phyloP scores from a whole-genome alignment of 768 basidiomycete genomes.

The Leccinum barrowsii region DNA sequence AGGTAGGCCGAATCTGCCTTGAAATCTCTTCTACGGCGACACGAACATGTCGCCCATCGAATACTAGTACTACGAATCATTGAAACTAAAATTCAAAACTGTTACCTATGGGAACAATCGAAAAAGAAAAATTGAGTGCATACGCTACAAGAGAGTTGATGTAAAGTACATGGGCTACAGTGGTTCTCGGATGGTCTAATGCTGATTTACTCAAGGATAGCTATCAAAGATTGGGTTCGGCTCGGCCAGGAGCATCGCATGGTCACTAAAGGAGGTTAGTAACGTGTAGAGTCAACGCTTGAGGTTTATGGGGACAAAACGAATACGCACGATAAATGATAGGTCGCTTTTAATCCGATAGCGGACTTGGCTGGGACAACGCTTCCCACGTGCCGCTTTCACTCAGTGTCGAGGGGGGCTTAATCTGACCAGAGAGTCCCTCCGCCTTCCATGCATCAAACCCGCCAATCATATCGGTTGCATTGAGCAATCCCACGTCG shows the following conservation, averaged over 20 bases:
- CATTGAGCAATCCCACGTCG: constrained; percentile 66
- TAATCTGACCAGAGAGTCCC: constrained; percentile 54
- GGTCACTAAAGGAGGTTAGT: neutral
- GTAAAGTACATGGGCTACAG: neutral
- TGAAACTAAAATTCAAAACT: neutral
- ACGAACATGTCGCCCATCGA: too few species aligned
- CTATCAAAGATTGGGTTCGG: neutral
- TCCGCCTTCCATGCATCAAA: constrained; percentile 68
- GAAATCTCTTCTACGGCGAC: neutral
- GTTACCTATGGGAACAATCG: neutral
- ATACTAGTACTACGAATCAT: too few species aligned
- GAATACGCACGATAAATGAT: constrained; percentile 3
- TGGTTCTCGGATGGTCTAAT: neutral
- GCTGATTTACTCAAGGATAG: neutral
- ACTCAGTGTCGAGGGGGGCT: constrained; percentile 26
- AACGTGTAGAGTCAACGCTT: neutral
- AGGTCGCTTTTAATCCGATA: constrained; percentile 18
- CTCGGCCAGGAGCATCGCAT: neutral
- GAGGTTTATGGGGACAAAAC: neutral
- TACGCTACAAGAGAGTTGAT: neutral
- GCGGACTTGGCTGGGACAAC: constrained; percentile 26
- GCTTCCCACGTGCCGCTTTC: constrained; percentile 31
- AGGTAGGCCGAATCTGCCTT: neutral
- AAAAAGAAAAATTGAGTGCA: neutral
- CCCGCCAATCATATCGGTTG: constrained; percentile 77